Evolutionary conservation across 495 filamentous ascomycete genomes (phyloP).

Genomic region (Penicillium roqueforti): DNA sequence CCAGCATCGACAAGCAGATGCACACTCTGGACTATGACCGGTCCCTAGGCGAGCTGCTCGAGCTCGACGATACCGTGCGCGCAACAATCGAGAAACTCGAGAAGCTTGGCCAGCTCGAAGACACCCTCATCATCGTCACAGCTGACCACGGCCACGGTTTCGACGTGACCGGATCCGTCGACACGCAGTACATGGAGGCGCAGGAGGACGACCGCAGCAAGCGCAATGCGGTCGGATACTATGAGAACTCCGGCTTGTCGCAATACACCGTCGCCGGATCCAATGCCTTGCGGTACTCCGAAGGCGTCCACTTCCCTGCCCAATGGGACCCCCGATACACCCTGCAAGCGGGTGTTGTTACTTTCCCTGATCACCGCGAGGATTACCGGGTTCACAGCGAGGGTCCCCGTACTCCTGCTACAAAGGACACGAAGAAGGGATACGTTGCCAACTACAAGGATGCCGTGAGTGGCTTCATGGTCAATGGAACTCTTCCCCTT

Average conservation of each 20-base stretch:
- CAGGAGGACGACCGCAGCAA: conserved; percentile 58
- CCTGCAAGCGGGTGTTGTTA: conserved; percentile 59
- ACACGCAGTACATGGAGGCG: conserved; percentile 55
- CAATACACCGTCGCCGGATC: conserved; percentile 56
- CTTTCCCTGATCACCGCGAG: conserved; percentile 64
- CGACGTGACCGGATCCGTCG: conserved; percentile 55
- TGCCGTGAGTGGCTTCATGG: conserved; percentile 56
- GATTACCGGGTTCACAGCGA: conserved; percentile 57
- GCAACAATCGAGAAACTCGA: conserved; percentile 61
- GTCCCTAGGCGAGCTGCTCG: conserved; percentile 67
- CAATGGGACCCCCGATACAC: conserved; percentile 77
- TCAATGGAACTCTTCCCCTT: conserved; percentile 65
- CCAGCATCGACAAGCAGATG: conserved; percentile 79
- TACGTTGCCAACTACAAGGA: conserved; percentile 60
- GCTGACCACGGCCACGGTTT: conserved; percentile 79
- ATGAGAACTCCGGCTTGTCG: conserved; percentile 60
- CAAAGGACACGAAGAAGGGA: conserved; percentile 37
- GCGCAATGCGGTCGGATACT: conserved; percentile 63
- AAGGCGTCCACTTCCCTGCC: conserved; percentile 62
- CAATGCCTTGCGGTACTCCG: conserved; percentile 49
- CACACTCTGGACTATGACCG: conserved; percentile 72
- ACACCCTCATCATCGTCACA: conserved; percentile 66
- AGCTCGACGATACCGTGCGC: conserved; percentile 69
- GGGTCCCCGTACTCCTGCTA: conserved; percentile 55
- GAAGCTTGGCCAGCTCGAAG: conserved; percentile 51